Conservation (phyloP, 1,284 basidiomycete species). For the Dichomitus squalens region DNA sequence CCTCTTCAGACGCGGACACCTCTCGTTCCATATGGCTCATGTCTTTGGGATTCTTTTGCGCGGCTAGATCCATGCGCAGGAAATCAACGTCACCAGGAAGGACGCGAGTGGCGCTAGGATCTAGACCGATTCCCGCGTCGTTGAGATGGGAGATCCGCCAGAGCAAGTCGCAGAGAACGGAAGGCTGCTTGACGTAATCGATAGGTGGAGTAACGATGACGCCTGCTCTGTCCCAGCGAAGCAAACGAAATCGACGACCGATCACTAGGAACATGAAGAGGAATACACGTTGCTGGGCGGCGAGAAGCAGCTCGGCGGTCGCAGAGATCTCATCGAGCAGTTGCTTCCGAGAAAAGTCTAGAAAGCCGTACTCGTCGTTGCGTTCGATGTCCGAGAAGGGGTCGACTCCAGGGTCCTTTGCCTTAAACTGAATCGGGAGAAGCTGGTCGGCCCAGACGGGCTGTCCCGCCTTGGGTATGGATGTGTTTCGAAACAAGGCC, state of each 20-base stretch:
- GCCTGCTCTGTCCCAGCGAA: constrained; percentile 12
- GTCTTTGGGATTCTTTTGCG: neutral
- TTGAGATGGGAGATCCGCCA: constrained; percentile 9
- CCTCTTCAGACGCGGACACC: neutral
- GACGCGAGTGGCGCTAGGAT: constrained; percentile 6
- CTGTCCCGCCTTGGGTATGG: no score
- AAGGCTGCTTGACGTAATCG: constrained; percentile 6
- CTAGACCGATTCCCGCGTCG: neutral
- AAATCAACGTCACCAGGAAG: neutral
- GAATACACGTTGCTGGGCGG: constrained; percentile 1
- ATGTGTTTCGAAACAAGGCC: no score
- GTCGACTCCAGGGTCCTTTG: neutral
- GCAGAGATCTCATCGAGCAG: neutral
- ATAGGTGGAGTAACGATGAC: constrained; percentile 1
- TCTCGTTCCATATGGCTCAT: neutral
- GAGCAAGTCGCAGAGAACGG: constrained; percentile 1
- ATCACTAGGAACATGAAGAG: constrained; percentile 4
- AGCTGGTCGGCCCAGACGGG: no score
- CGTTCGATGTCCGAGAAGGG: neutral
- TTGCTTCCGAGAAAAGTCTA: no score
- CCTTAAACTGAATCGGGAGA: no score
- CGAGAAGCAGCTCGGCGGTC: neutral
- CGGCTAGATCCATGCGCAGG: neutral
- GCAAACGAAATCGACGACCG: neutral
- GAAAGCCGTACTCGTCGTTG: neutral